Evolutionary conservation across 2,329 filamentous ascomycete genomes (phyloP), one percentile per base, ranked within the genome.

Genomic region (Raffaelea albimanens): DNA sequence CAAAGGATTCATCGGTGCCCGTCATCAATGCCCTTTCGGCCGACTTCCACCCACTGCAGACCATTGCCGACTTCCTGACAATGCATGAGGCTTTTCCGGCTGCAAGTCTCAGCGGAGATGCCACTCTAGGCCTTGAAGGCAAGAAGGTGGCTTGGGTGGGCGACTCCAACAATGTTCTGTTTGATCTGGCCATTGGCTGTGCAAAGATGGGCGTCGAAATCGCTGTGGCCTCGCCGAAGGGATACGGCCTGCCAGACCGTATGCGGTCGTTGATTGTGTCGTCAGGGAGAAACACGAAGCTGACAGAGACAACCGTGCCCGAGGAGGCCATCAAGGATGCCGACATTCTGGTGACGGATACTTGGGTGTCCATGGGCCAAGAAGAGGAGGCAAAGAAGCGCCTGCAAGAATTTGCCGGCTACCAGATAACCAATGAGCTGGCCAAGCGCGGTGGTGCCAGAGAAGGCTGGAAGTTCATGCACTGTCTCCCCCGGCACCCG

Each of bases 361-460:
- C 93, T 1, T 98, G 93, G 93, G 79, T 98, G 29, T 95, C 88
- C 1, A 98, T 98, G 93, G 93, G 93, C 42, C 91, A 97, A 67
- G 93, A 98, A 66, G 80, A 79, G 48, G 93, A 98, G 66, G 74
- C 81, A 36, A 73, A 82, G 56, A 84, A 85, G 71, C 75, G 87
- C 44, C 63, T 96, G 51, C 78, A 83, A 60, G 88, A 82, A 2
- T 98, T 98, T 63, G 76, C 77, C 25, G 90, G 91, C 14, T 98
- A 90, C 67, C 91, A 96, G 63, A 85, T 98, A 59, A 96, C 91
- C 3, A 78, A 82, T 43, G 86, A 93, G 40, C 72, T 98, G 56
- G 91, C 89, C 2, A 78, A 83, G 65, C 76, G 82, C 44, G 90
- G 89, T 40, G 90, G 88, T 19, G 93, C 93, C 39, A 95, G 93